phyloP scores from a whole-genome alignment of 2,329 filamentous ascomycete species.

The Arthrobotrys sphaeroides region DNA sequence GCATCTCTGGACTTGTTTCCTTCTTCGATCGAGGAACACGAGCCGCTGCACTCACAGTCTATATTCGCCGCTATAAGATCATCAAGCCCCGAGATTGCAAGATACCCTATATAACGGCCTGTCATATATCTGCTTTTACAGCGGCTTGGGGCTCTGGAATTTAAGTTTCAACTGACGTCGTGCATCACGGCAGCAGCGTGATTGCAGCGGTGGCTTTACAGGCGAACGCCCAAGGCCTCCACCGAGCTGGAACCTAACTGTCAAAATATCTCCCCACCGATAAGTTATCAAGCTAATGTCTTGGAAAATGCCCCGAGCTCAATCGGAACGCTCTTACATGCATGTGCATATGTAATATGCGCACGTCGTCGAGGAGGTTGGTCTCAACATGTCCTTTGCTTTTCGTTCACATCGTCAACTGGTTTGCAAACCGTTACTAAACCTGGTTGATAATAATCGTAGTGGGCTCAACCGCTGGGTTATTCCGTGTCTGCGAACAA shows the following conservation, averaged over 20 bases:
- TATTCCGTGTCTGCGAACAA: constrained; percentile 29
- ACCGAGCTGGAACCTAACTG: constrained; percentile 30
- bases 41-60: constrained; percentile 26
- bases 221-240: constrained; percentile 47
- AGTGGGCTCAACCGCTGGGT: constrained; percentile 35
- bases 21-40: constrained; percentile 48
- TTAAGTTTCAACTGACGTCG: constrained; percentile 17
- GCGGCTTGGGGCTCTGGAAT: background rate
- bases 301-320: constrained; percentile 39
- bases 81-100: constrained; percentile 38
- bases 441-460: constrained; percentile 18
- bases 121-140: background rate
- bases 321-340: constrained; percentile 31
- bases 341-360: background rate
- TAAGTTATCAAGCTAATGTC: constrained; percentile 48
- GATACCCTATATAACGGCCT: constrained; percentile 8
- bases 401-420: constrained; percentile 9
- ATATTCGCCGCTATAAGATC: constrained; percentile 43
- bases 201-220: constrained; percentile 40
- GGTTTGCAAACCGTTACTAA: constrained; percentile 32
- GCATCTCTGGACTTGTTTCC: constrained; percentile 29
- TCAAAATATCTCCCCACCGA: constrained; percentile 30
- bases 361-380: constrained; percentile 2
- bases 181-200: constrained; percentile 14
- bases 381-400: constrained; percentile 4